These are phyloP conservation scores for Kalanchoe fedtschenkoi DNA, from an alignment of 164 flowering plant genomes.

Conservation along the genomic window DNA sequence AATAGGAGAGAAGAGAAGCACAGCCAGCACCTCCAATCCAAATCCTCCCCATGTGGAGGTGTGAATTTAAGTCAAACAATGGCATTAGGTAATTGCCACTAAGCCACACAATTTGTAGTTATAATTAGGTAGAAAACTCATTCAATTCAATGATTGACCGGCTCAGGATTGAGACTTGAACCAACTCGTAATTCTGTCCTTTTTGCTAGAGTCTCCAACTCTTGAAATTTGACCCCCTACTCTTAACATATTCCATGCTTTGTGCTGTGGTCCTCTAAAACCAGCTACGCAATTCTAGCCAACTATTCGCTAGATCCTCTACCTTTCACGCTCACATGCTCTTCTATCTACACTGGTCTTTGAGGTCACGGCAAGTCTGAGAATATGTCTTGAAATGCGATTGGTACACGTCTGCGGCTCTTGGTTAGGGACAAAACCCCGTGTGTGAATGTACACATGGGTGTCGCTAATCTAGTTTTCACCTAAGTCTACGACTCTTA, in stretches of 20 bases:
- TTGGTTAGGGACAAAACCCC: not conserved
- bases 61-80: not conserved
- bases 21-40: not conserved
- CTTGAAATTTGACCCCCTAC: slow-evolving; percentile 3
- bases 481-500: not conserved
- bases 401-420: not conserved
- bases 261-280: not conserved
- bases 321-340: too few species aligned
- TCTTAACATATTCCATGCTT: not conserved
- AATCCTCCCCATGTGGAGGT: too few species aligned
- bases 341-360: too few species aligned
- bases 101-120: not conserved
- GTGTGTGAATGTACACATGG: not conserved
- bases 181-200: not conserved
- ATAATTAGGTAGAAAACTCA: not conserved
- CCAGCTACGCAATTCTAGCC: not conserved
- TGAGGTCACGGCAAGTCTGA: not conserved
- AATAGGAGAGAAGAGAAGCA: not conserved
- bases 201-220: not conserved
- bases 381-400: not conserved
- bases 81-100: not conserved
- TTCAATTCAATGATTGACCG: not conserved
- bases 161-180: not conserved
- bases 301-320: not conserved
- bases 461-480: not conserved